These are phyloP conservation scores for Mallotus nudiflorus DNA, from an alignment of 345 rosid species.

Conservation along the genomic window DNA sequence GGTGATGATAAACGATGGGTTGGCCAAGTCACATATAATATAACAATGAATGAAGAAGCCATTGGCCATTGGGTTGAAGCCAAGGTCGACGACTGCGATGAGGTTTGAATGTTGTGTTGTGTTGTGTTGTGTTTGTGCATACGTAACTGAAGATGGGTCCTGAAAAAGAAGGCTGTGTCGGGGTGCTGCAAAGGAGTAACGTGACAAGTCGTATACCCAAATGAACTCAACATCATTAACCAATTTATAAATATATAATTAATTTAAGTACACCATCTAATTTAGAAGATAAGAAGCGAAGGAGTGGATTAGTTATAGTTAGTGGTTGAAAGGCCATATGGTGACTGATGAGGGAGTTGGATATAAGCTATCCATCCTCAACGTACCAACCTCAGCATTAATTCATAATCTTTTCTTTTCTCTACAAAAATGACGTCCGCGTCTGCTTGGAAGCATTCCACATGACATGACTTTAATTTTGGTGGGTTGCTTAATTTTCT, in stretches of 20 bases:
- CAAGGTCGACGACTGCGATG: neutral
- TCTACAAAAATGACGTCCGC: neutral
- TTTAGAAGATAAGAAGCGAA: neutral
- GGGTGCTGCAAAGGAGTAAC: too few species aligned
- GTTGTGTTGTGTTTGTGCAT: neutral
- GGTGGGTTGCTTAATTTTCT: too few species aligned
- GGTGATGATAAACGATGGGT: too few species aligned
- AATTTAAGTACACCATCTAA: too few species aligned
- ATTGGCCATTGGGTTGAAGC: too few species aligned
- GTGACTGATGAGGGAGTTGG: slow-evolving; percentile 4
- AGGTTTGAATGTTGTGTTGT: neutral
- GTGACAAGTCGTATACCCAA: too few species aligned
- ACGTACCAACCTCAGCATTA: neutral
- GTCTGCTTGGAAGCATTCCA: neutral
- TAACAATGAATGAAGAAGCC: too few species aligned
- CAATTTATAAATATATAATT: too few species aligned
- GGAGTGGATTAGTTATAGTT: neutral
- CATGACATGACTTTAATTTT: too few species aligned
- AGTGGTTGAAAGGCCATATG: slow-evolving; percentile 18
- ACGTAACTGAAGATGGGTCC: neutral
- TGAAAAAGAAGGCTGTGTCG: too few species aligned
- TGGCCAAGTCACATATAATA: neutral
- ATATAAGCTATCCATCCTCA: neutral
- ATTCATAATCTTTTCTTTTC: neutral
- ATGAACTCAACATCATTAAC: too few species aligned